A percentile compares a stretch with the other conserved stretches of the same genome.
These are phyloP conservation scores for Aurinia saxatilis DNA, from an alignment of 345 rosid species.

Conservation along the genomic window DNA sequence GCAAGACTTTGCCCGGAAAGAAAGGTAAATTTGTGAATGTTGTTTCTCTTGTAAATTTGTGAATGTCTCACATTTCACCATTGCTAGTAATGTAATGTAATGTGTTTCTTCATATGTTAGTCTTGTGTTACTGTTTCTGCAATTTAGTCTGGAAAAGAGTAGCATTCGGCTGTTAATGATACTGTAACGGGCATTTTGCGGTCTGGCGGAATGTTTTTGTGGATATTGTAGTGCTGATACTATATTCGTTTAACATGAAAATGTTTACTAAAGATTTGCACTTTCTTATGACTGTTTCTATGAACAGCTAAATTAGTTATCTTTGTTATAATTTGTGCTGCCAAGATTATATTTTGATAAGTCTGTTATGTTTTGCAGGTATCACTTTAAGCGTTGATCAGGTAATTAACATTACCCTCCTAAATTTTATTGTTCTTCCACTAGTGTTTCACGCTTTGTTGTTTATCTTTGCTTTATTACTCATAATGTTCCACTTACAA, in stretches of 20 bases:
- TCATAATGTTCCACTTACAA: not conserved
- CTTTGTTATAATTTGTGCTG: not conserved
- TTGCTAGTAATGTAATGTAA: not conserved
- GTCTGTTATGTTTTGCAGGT: constrained; percentile 37
- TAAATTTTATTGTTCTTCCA: not conserved
- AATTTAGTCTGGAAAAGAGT: not conserved
- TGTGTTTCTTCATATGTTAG: not conserved
- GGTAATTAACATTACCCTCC: constrained; percentile 31
- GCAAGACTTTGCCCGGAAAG: constrained; percentile 73
- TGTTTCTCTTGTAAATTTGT: not conserved
- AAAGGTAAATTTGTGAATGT: constrained; percentile 46
- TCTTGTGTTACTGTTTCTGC: not conserved
- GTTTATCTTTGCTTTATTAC: not conserved
- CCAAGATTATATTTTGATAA: not conserved
- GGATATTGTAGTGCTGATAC: not conserved
- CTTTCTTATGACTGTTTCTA: not conserved
- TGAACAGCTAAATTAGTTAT: not conserved
- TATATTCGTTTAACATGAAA: not conserved
- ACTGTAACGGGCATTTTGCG: not conserved
- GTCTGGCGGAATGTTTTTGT: not conserved
- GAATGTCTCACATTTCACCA: not conserved
- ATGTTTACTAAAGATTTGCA: not conserved
- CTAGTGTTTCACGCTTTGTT: not conserved
- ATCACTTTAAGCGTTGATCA: constrained; percentile 76
- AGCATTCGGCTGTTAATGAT: not conserved